These are phyloP conservation scores for Lepidopterella palustris DNA, from an alignment of 495 filamentous ascomycete genomes.

Conservation along the genomic window DNA sequence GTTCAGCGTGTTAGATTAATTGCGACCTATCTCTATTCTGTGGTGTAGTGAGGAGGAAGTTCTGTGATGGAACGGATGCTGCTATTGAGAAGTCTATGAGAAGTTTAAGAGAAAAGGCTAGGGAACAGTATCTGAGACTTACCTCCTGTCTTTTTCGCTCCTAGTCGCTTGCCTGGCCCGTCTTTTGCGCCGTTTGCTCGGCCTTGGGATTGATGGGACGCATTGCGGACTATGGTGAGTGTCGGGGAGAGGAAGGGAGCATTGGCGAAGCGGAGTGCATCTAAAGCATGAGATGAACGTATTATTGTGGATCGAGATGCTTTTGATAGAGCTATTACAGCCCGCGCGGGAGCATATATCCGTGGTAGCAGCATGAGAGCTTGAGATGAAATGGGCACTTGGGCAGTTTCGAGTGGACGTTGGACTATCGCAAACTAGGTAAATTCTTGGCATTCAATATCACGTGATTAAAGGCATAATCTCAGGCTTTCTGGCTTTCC, in stretches of 20 bases:
- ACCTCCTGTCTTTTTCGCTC: constrained; percentile 87
- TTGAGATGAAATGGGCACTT: too few species aligned
- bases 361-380: constrained; percentile 28
- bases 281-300: constrained; percentile 15
- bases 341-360: constrained; percentile 24
- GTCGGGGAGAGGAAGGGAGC: constrained; percentile 16
- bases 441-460: too few species aligned
- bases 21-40: neutral
- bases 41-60: too few species aligned
- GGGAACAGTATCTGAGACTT: constrained; percentile 28
- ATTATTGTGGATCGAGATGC: neutral
- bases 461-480: too few species aligned
- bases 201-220: constrained; percentile 80
- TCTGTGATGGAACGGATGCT: too few species aligned
- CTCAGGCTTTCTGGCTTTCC: too few species aligned
- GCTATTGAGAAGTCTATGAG: neutral
- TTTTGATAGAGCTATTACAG: neutral
- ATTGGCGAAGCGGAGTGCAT: constrained; percentile 20
- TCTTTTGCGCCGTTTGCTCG: constrained; percentile 78
- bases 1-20: constrained; percentile 8
- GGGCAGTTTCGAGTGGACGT: too few species aligned
- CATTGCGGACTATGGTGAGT: constrained; percentile 52
- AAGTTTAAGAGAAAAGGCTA: neutral
- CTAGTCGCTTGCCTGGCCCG: constrained; percentile 85
- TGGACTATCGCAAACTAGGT: too few species aligned